phyloP scores from a whole-genome alignment of 805 yeast genomes.

The Hanseniaspora valbyensis region DNA sequence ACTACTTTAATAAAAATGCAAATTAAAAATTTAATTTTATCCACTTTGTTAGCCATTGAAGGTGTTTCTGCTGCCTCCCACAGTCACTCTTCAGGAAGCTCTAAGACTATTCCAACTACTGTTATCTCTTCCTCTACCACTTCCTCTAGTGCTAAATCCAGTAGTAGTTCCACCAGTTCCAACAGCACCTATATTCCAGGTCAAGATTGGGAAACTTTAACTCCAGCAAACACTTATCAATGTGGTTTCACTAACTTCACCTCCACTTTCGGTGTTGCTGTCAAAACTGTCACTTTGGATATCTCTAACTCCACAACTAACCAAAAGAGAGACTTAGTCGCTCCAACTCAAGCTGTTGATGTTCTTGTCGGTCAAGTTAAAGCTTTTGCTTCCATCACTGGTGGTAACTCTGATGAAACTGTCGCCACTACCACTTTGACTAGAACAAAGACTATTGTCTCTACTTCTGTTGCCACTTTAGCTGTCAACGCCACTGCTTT shows the following conservation, averaged over 20 bases:
- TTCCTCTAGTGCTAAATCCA: constrained; percentile 26
- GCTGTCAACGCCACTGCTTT: constrained; percentile 21
- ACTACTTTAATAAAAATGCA: constrained; percentile 14
- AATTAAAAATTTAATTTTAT: constrained; percentile 8
- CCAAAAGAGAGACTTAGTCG: constrained; percentile 22
- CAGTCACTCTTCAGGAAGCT: constrained; percentile 25
- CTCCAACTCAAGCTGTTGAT: constrained; percentile 21
- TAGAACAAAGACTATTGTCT: constrained; percentile 24
- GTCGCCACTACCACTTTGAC: constrained; percentile 25
- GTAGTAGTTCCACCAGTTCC: constrained; percentile 32
- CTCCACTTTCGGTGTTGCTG: constrained; percentile 38
- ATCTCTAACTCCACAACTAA: constrained; percentile 18
- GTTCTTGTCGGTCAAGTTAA: constrained; percentile 22
- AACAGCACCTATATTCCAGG: constrained; percentile 50
- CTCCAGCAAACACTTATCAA: constrained; percentile 31
- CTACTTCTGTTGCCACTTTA: constrained; percentile 24
- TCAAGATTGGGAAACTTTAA: constrained; percentile 25
- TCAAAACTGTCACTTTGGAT: constrained; percentile 16
- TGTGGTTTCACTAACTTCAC: constrained; percentile 29
- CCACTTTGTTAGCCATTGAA: constrained; percentile 14
- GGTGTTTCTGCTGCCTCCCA: constrained; percentile 23
- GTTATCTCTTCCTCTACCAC: constrained; percentile 16
- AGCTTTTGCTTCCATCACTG: constrained; percentile 18
- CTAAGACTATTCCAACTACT: constrained; percentile 16
- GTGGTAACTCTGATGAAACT: constrained; percentile 24